Evolutionary conservation across 345 rosid genomes (phyloP), one percentile per base, ranked within the genome.

Genomic region (Salix purpurea): DNA sequence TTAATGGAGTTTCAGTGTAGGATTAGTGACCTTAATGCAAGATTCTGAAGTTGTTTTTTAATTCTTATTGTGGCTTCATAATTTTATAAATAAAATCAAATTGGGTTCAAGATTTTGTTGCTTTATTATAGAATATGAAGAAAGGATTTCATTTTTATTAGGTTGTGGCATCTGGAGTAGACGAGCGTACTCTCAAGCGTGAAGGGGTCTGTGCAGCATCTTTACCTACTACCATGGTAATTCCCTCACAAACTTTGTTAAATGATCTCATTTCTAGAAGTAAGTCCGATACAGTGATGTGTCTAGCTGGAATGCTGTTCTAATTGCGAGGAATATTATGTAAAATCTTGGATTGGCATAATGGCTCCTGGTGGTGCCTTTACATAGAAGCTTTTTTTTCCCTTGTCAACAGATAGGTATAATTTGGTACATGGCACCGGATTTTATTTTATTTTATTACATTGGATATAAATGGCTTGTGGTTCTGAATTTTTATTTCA

Each of bases 191-290:
- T 14, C 94, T 95, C 61, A 93, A 93, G 81, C 90, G 98, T 66
- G 97, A 95, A 81, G 99, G 99, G 24, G 97, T 95, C 75, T 93
- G 99, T 83, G 98, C 99, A 15, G 98, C 99, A 80, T 95, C 99
- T 80, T 80, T 93, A 76, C 98, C 97, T 34, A 90, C 96, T 74
- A 95, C 97, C 37, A 95, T 93, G 97, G 99, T 93, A 82, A 80
- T 75, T 71, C 40, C 26, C 58, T 39, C 28, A 48, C 64, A n/a
- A 4, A 64, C 56, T 46, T 16, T 60, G 69, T 73, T 23, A 70
- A 54, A 24, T 32, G 65, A n/a, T 64, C 61, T 9, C n/a, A 10
- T 30, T 58, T 67, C 5, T 44, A 42, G 26, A 60, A 69, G 39
- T 61, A 34, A 30, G 3, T 50, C 14, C 2, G 12, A 74, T 42